Conservation (phyloP, 495 filamentous ascomycete species). For the Podospora sp. region DNA sequence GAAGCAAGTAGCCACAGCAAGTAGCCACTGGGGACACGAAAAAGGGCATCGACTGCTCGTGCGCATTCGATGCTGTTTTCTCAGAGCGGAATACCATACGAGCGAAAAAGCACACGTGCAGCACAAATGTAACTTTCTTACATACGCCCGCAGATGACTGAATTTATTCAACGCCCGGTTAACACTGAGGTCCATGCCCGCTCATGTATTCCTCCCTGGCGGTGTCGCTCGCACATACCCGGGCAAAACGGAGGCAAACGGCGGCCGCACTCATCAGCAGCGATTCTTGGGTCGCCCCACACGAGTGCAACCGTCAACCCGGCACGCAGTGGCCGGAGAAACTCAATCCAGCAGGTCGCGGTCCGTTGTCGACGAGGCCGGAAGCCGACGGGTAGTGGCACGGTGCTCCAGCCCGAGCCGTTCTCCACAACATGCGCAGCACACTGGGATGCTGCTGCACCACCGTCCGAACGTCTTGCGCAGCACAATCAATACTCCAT, state of each 20-base stretch:
- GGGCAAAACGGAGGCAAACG: conserved; percentile 1
- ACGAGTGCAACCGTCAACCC: conserved; percentile 18
- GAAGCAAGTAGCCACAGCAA: background rate
- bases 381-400: conserved; percentile 13
- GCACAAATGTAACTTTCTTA: background rate
- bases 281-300: conserved; percentile 1
- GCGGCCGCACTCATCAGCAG: background rate
- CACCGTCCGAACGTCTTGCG: conserved; percentile 1
- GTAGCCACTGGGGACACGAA: background rate
- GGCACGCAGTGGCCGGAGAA: conserved; percentile 18
- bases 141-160: too few species aligned
- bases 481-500: conserved; percentile 33
- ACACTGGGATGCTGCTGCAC: conserved; percentile 3
- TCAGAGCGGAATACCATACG: background rate
- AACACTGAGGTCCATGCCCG: background rate
- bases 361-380: background rate
- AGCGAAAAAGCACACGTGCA: background rate
- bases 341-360: conserved; percentile 23
- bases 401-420: background rate
- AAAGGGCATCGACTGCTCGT: background rate
- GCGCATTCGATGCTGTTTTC: background rate
- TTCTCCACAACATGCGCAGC: conserved; percentile 21
- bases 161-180: too few species aligned
- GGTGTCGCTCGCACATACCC: background rate
- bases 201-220: background rate